Percentiles rank a stretch among this genome's conserved stretches.
Conservation (phyloP, 352 stramenopile genomes). For the Phytophthora foliorum region DNA sequence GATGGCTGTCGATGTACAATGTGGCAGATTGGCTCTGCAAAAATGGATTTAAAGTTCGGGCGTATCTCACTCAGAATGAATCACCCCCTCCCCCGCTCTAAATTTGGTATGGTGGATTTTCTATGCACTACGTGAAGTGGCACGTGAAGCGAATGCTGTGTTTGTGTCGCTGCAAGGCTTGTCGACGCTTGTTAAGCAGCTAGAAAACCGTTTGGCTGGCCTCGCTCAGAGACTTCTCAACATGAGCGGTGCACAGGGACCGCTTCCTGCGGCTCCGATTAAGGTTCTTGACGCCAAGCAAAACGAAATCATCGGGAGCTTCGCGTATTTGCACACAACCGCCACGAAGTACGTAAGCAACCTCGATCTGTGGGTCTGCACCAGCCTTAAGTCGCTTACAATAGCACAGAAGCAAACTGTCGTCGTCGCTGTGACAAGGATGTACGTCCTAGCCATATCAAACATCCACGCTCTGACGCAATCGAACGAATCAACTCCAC, state of each 20-base stretch:
- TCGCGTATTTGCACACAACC: slow-evolving; percentile 2
- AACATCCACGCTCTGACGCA: background rate
- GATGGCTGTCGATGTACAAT: slow-evolving; percentile 30
- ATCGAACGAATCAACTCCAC: background rate
- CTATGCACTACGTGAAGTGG: slow-evolving; percentile 6
- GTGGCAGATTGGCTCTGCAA: slow-evolving; percentile 18
- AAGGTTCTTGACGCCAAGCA: background rate
- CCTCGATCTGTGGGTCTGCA: slow-evolving; percentile 2
- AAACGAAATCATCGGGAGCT: slow-evolving; percentile 3
- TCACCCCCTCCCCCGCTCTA: background rate
- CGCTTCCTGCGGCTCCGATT: background rate
- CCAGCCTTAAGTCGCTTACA: background rate
- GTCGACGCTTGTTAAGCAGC: slow-evolving; percentile 1
- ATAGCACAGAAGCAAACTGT: background rate
- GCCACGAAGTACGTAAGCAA: background rate
- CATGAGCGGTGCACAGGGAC: background rate
- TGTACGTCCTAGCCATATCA: background rate
- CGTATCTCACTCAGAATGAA: background rate
- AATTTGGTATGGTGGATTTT: slow-evolving; percentile 22
- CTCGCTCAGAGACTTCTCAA: background rate
- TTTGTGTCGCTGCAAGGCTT: slow-evolving; percentile 9
- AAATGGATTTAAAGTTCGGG: slow-evolving; percentile 6
- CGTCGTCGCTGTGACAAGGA: background rate
- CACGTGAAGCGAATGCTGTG: background rate
- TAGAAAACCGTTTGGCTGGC: background rate